Conservation (phyloP, 2,329 filamentous ascomycete genomes). For the Trichoderma breve region DNA sequence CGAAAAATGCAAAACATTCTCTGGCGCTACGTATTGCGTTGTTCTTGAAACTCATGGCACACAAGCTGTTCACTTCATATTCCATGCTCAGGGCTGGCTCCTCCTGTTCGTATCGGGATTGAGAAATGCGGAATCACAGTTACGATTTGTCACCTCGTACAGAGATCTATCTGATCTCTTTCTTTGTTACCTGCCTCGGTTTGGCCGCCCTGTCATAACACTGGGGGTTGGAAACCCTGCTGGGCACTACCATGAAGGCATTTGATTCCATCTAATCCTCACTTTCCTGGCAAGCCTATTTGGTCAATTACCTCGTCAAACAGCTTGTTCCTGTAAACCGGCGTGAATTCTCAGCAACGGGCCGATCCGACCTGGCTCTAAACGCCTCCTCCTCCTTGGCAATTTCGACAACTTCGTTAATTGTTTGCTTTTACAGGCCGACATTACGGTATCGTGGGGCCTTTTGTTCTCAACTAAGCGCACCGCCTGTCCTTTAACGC, state of each 20-base stretch:
- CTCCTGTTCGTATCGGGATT: background rate
- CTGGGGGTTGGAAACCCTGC: background rate
- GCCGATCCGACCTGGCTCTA: slow-evolving; percentile 30
- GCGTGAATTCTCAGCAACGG: slow-evolving; percentile 24
- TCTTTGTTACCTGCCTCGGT: background rate
- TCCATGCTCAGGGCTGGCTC: background rate
- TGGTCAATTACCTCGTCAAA: background rate
- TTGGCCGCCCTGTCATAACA: background rate
- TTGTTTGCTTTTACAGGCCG: slow-evolving; percentile 17
- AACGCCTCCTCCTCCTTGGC: slow-evolving; percentile 18
- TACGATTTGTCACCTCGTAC: slow-evolving; percentile 21
- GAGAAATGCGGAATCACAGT: slow-evolving; percentile 9
- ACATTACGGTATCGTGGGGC: background rate
- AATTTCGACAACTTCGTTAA: slow-evolving; percentile 17
- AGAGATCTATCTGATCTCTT: slow-evolving; percentile 22
- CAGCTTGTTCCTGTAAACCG: background rate
- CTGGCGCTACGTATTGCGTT: slow-evolving; percentile 5
- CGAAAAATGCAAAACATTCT: slow-evolving; percentile 21
- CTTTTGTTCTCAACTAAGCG: background rate
- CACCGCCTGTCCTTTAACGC: background rate
- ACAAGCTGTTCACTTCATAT: background rate
- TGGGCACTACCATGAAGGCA: background rate
- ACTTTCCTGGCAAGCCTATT: background rate
- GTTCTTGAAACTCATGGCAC: slow-evolving; percentile 1
- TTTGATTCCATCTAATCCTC: background rate